Evolutionary conservation across 805 yeast genomes (phyloP).

Genomic region (Candida maris): DNA sequence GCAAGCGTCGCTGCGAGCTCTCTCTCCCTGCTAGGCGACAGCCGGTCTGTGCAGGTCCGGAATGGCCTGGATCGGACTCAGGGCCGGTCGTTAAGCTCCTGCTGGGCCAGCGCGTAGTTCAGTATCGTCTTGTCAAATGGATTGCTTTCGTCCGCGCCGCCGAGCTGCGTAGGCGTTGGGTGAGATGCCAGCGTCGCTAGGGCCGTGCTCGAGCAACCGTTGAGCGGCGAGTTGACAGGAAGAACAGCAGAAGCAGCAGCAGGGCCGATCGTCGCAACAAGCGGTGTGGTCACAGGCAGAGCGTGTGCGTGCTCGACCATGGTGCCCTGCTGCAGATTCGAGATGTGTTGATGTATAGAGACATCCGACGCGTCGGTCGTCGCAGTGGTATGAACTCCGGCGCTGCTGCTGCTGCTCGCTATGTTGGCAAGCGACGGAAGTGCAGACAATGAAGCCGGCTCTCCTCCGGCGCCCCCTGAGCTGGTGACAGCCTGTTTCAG

Average conservation of each 20-base stretch:
- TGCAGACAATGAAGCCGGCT: constrained; percentile 34
- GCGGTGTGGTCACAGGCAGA: constrained; percentile 33
- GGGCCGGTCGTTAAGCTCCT: no score
- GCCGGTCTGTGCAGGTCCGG: no score
- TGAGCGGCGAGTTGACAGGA: constrained; percentile 29
- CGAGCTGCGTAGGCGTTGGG: not conserved
- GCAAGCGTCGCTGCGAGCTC: no score
- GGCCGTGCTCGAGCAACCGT: constrained; percentile 1
- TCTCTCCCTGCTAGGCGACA: no score
- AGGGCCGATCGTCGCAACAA: constrained; percentile 34
- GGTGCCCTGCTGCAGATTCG: constrained; percentile 15
- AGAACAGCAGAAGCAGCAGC: constrained; percentile 33
- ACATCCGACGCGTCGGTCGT: constrained; percentile 6
- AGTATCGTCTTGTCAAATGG: constrained; percentile 24
- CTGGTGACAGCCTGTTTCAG: constrained; percentile 32
- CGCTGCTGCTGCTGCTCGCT: constrained; percentile 15
- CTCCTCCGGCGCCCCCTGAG: constrained; percentile 17
- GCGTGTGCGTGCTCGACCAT: constrained; percentile 9
- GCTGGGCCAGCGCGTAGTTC: no score
- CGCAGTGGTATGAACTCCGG: constrained; percentile 4
- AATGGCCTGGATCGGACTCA: no score
- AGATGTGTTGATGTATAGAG: constrained; percentile 24
- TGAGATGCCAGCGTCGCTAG: not conserved
- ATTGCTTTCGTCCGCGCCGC: constrained; percentile 14
- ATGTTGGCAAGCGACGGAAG: constrained; percentile 35